Percentiles rank a stretch among this genome's conserved stretches.
phyloP scores from a whole-genome alignment of 176 grass and related monocot genomes.

The Ananas comosus region DNA sequence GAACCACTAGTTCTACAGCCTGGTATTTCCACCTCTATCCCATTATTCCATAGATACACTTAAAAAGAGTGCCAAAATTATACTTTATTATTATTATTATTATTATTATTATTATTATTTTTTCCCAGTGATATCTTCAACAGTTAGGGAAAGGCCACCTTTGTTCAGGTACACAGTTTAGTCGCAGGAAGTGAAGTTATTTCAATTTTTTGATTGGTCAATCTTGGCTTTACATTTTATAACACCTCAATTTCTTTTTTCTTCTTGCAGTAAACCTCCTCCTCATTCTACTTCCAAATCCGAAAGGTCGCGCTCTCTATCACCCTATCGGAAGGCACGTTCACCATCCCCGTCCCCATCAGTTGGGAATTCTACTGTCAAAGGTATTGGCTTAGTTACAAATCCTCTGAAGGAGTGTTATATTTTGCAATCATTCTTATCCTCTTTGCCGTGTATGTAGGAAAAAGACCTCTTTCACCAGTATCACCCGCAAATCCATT shows the following conservation, averaged over 20 bases:
- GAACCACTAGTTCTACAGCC: constrained; percentile 17
- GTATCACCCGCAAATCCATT: constrained; percentile 49
- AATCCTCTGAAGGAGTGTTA: background rate
- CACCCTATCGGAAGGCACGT: constrained; percentile 60
- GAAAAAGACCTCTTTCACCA: constrained; percentile 47
- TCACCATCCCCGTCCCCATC: constrained; percentile 57
- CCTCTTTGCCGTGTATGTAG: constrained; percentile 18
- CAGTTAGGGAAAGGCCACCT: constrained; percentile 40
- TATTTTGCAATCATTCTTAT: background rate
- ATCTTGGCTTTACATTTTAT: constrained; percentile 17
- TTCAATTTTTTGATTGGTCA: background rate
- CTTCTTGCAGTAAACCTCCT: constrained; percentile 44
- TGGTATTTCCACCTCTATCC: no score
- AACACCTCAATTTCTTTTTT: background rate
- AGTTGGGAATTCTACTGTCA: constrained; percentile 11
- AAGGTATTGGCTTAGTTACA: constrained; percentile 6
- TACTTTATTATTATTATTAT: constrained; percentile 10
- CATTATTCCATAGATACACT: background rate
- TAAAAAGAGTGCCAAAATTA: background rate
- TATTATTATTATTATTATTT: background rate
- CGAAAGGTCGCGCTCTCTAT: constrained; percentile 40
- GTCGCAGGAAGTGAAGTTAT: background rate
- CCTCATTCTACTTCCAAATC: constrained; percentile 35
- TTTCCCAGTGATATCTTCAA: constrained; percentile 25
- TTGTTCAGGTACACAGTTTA: constrained; percentile 49